phyloP scores from a whole-genome alignment of 768 basidiomycete species.

The Psilocybe sp. region DNA sequence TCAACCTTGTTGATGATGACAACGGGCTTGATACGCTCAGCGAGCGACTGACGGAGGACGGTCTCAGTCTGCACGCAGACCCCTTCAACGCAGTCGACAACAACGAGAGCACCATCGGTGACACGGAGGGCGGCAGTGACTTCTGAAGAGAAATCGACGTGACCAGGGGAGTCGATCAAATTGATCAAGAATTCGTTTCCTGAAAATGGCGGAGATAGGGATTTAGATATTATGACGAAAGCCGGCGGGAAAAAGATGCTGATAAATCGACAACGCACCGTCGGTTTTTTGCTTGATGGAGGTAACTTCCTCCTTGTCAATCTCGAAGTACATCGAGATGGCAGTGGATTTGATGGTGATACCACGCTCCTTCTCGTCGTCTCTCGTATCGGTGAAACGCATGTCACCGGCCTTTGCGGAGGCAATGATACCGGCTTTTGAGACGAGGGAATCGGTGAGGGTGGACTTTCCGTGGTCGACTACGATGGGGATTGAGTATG shows the following conservation, averaged over 20 bases:
- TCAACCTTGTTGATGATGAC: slow-evolving; percentile 99
- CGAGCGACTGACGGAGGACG: slow-evolving; percentile 93
- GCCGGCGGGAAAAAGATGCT: not conserved
- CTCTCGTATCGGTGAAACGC: slow-evolving; percentile 96
- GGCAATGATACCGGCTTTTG: slow-evolving; percentile 99
- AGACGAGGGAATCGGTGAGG: slow-evolving; percentile 96
- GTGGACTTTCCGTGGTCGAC: slow-evolving; percentile 99
- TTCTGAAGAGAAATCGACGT: slow-evolving; percentile 99
- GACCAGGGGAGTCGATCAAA: slow-evolving; percentile 98
- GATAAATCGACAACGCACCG: slow-evolving; percentile 44
- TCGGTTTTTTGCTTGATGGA: slow-evolving; percentile 93
- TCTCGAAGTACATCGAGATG: slow-evolving; percentile 99
- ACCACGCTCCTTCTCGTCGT: slow-evolving; percentile 99
- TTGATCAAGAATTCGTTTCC: slow-evolving; percentile 99
- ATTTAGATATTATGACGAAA: slow-evolving; percentile 9
- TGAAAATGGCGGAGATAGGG: slow-evolving; percentile 20
- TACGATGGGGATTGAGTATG: slow-evolving; percentile 24
- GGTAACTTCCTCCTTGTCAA: slow-evolving; percentile 82
- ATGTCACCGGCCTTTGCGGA: slow-evolving; percentile 90
- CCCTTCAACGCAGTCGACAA: slow-evolving; percentile 99
- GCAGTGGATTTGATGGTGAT: slow-evolving; percentile 99
- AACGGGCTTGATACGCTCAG: slow-evolving; percentile 99
- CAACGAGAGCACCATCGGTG: slow-evolving; percentile 98
- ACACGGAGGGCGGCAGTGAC: slow-evolving; percentile 99
- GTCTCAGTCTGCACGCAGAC: slow-evolving; percentile 99